Percentiles rank a stretch among this genome's conserved stretches.
Conservation (phyloP, 768 basidiomycete species). For the Obba rivulosa region DNA sequence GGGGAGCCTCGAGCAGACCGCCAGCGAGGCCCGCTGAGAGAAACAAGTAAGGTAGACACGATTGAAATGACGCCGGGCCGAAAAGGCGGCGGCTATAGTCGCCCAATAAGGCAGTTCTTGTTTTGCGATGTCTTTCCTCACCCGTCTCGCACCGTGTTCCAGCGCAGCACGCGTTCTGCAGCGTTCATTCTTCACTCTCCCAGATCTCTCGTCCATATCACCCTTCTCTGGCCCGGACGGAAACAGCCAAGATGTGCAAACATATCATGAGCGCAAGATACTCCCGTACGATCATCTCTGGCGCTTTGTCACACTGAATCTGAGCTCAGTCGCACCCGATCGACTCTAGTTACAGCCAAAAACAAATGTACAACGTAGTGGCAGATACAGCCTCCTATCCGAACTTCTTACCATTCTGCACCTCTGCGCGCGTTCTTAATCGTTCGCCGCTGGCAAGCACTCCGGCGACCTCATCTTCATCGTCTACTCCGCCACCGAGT, state of each 20-base stretch:
- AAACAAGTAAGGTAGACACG: too few species aligned
- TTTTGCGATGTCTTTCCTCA: slow-evolving; percentile 12
- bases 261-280: slow-evolving; percentile 79
- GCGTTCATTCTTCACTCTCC: slow-evolving; percentile 31
- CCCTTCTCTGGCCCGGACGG: slow-evolving; percentile 27
- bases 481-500: slow-evolving; percentile 26
- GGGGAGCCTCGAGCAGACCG: too few species aligned
- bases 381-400: slow-evolving; percentile 85
- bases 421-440: slow-evolving; percentile 57
- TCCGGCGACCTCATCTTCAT: slow-evolving; percentile 13
- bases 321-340: slow-evolving; percentile 5
- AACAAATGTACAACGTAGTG: slow-evolving; percentile 81
- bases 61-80: background rate
- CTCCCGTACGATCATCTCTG: slow-evolving; percentile 66
- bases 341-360: slow-evolving; percentile 60
- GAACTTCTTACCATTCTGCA: slow-evolving; percentile 87
- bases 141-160: slow-evolving; percentile 6
- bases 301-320: slow-evolving; percentile 2
- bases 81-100: background rate
- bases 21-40: too few species aligned
- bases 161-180: background rate
- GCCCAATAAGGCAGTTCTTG: slow-evolving; percentile 4
- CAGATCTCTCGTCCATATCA: slow-evolving; percentile 41
- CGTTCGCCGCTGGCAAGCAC: slow-evolving; percentile 20
- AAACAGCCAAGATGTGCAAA: slow-evolving; percentile 41